Percentiles rank a stretch among this genome's conserved stretches.
These are phyloP conservation scores for Salvia miltiorrhiza DNA, from an alignment of 257 asterid species.

Conservation along the genomic window DNA sequence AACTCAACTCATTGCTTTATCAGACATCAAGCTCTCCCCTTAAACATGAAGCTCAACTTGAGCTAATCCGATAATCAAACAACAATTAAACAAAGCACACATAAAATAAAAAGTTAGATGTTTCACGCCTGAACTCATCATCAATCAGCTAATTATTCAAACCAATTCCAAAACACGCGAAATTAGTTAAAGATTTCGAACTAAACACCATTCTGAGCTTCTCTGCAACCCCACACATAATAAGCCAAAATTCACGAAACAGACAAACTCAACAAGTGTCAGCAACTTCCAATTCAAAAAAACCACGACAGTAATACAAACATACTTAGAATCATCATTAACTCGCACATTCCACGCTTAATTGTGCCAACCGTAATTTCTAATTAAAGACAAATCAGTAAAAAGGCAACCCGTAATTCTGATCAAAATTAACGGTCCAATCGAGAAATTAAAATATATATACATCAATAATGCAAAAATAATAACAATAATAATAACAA, in stretches of 20 bases:
- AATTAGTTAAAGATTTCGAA: neutral
- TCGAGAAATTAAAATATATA: neutral
- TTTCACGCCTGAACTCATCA: neutral
- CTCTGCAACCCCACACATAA: neutral
- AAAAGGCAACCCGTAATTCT: constrained; percentile 14
- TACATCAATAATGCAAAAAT: neutral
- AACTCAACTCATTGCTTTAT: constrained; percentile 2
- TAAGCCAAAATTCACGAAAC: constrained; percentile 18
- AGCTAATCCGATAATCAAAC: constrained; percentile 12
- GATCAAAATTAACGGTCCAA: constrained; percentile 6
- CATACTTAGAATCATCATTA: neutral
- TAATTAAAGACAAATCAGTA: neutral
- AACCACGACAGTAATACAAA: neutral
- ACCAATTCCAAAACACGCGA: neutral
- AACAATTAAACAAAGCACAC: neutral
- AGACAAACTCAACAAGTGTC: constrained; percentile 17
- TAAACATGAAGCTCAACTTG: constrained; percentile 4
- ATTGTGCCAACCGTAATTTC: constrained; percentile 3
- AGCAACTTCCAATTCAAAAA: neutral
- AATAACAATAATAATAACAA: neutral
- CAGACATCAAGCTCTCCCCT: neutral
- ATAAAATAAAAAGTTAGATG: neutral
- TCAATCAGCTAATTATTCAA: too few relatives aligned
- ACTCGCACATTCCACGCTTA: constrained; percentile 14
- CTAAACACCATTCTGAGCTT: neutral